Evolutionary conservation across 2,329 filamentous ascomycete genomes (phyloP).

Genomic region (Monilinia laxa): DNA sequence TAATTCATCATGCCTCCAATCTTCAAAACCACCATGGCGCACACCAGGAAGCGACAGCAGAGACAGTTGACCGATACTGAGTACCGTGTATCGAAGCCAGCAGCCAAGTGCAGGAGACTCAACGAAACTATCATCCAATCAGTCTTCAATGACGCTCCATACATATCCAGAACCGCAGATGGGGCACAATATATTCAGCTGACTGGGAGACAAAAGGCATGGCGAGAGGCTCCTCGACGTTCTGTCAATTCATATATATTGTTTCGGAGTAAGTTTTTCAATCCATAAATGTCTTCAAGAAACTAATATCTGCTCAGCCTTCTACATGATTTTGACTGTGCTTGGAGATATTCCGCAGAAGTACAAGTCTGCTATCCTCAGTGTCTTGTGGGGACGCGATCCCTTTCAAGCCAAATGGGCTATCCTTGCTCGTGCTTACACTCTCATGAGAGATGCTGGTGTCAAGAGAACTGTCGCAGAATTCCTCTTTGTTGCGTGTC

Average conservation of each 20-base stretch:
- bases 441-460: slow-evolving; percentile 30
- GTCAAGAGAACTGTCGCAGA: slow-evolving; percentile 28
- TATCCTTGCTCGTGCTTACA: slow-evolving; percentile 32
- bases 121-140: background rate
- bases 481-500: slow-evolving; percentile 28
- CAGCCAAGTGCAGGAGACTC: slow-evolving; percentile 1
- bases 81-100: slow-evolving; percentile 1
- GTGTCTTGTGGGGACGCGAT: slow-evolving; percentile 29
- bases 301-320: slow-evolving; percentile 17
- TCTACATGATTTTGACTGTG: slow-evolving; percentile 20
- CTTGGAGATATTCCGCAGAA: slow-evolving; percentile 29
- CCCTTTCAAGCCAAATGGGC: slow-evolving; percentile 34
- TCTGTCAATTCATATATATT: slow-evolving; percentile 31
- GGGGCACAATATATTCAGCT: background rate
- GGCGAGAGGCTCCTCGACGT: background rate
- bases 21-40: background rate
- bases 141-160: background rate
- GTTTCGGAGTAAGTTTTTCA: slow-evolving; percentile 25
- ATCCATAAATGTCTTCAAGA: background rate
- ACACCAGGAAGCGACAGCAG: background rate
- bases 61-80: background rate
- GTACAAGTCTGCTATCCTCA: slow-evolving; percentile 30
- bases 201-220: background rate
- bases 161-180: background rate
- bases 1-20: background rate